Percentiles rank a stretch among this genome's conserved stretches.
Conservation (phyloP, 139 green algal genomes). For the Volvox reticuliferus region DNA sequence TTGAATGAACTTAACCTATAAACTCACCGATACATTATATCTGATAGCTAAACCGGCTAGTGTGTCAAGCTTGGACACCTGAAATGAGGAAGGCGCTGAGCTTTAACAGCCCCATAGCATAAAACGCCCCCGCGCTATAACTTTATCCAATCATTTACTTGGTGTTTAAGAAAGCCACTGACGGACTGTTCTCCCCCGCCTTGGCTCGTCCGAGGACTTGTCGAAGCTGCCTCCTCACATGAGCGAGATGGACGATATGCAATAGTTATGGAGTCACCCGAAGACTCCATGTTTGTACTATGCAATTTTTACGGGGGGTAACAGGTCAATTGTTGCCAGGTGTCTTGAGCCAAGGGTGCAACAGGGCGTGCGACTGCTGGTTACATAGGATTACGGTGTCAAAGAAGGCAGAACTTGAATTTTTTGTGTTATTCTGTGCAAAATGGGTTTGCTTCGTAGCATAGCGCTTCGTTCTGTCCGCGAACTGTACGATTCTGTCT, state of each 20-base stretch:
- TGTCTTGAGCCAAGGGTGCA: too few species aligned
- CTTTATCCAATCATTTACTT: slow-evolving; percentile 14
- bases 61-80: slow-evolving; percentile 89
- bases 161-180: slow-evolving; percentile 45
- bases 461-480: too few species aligned
- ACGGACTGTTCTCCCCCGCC: background rate
- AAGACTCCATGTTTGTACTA: background rate
- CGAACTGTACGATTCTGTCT: too few species aligned
- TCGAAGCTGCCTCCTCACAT: background rate
- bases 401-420: too few species aligned
- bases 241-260: background rate
- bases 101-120: background rate
- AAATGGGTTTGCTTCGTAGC: too few species aligned
- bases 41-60: slow-evolving; percentile 86
- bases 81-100: background rate
- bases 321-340: too few species aligned
- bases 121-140: background rate
- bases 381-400: too few species aligned
- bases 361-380: too few species aligned
- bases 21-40: slow-evolving; percentile 84
- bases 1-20: background rate
- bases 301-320: background rate
- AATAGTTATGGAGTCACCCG: background rate
- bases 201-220: background rate
- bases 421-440: too few species aligned